Evolutionary conservation across 345 rosid species (phyloP), one percentile per base, ranked within the genome.

Genomic region (Microcos paniculata): DNA sequence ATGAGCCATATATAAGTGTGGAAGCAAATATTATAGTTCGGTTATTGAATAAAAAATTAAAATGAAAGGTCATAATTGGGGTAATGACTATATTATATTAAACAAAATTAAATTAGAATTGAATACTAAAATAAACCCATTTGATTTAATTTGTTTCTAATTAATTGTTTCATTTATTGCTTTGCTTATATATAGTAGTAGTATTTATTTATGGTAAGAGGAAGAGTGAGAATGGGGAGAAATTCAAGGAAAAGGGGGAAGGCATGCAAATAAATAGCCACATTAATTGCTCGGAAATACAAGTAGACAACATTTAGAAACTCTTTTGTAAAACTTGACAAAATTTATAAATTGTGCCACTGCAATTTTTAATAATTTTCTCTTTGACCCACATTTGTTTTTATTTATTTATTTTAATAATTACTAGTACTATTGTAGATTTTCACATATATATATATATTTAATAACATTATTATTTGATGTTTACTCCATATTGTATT

Each of bases 261-360:
- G 45, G 73, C 73, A 31, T 70, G 59, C 28, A 51, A 31, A 70
- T 51, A 30, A 70, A 70, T 70, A 30, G 59, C 59, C 26, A 70
- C 73, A 70, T 70, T 70, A 51, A 70, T 70, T 70, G 73, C 61
- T 51, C n/a, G 61, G 46, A 21, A 70, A 70, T 70, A 70, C 73
- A 70, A 51, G 59, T 49, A 33, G 45, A 33, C 28, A 28, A 16
- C 40, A 46, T 30, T 67, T 67, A 11, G 59, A 58, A 57, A 57
- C 53, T 35, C 45, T 1, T 65, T 21, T 53, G 2, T 2, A 18
- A 12, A 26, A 35, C 40, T 67, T 24, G 31, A 45, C n/a, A 26
- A 26, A 10, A n/a, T 24, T 46, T 67, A 46, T 46, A 46, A n/a
- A 26, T 45, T 67, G 4, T 2, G 9, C 16, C 24, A 24, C 56